These are phyloP conservation scores for Xylaria intraflava DNA, from an alignment of 495 filamentous ascomycete genomes.

Conservation along the genomic window DNA sequence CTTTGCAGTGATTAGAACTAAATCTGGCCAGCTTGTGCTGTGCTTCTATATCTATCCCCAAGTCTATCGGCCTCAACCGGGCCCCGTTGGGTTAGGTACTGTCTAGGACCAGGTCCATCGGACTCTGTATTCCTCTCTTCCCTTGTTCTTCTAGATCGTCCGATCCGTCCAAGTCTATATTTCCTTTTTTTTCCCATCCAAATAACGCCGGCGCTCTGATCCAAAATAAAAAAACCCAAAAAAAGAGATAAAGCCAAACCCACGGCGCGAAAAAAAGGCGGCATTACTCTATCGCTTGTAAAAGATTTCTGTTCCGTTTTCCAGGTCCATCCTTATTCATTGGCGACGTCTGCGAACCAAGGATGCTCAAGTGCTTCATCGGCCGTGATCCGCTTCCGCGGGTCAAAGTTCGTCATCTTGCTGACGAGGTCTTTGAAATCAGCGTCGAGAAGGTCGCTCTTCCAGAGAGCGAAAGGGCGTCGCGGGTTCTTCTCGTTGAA, in stretches of 20 bases:
- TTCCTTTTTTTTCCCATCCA: neutral
- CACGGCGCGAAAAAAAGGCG: neutral
- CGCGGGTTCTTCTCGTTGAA: conserved; percentile 33
- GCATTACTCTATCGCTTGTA: neutral
- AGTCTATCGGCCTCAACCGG: neutral
- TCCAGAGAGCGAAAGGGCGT: conserved; percentile 28
- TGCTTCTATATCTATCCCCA: conserved; percentile 1
- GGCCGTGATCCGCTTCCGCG: conserved; percentile 26
- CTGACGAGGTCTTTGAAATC: conserved; percentile 36
- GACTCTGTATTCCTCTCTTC: neutral
- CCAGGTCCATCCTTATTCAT: neutral
- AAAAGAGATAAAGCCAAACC: neutral
- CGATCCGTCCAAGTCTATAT: neutral
- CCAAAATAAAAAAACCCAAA: neutral
- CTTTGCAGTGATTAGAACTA: conserved; percentile 5
- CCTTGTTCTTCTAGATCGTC: neutral
- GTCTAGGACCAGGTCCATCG: neutral
- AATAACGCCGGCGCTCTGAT: neutral
- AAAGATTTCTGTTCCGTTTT: neutral
- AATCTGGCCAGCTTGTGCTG: conserved; percentile 7
- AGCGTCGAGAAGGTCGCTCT: conserved; percentile 28
- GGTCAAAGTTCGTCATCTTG: conserved; percentile 34
- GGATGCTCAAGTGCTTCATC: conserved; percentile 27
- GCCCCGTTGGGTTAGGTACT: neutral
- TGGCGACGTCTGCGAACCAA: conserved; percentile 26